Base-by-base conservation (phyloP, 2,329 filamentous ascomycete genomes). In the Thelonectria rubi region DNA sequence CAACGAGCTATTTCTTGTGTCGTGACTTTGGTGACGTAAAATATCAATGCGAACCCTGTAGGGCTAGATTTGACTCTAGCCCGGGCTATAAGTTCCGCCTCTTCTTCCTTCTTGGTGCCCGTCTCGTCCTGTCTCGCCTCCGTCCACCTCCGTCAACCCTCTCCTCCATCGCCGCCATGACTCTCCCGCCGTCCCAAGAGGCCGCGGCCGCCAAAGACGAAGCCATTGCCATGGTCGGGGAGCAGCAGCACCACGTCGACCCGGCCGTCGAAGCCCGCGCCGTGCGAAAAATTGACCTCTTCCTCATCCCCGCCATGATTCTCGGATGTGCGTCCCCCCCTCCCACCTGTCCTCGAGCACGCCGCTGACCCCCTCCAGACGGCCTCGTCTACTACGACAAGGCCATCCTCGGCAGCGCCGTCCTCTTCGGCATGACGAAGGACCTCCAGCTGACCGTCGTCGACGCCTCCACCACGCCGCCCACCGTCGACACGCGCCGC, bases 371-470 rank as follows among this genome's bases (percentile, higher is more conserved):
- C 3, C 87, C 14, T 40, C 18, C 20, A 78, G 76, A 80, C 56
- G 78, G 77, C 45, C 72, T 80, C 21, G 77, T 80, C 3, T 80
- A 80, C 69, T 81, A 80, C 60, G 79, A 80, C 72, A 80, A 89
- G 80, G 90, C 91, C 8, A 93, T 93, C 63, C 80, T 93, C 3
- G 91, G 91, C 17, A 87, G 86, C 21, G 90, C 91, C 0, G 87
- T 84, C 1, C 83, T 93, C 12, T 92, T 93, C 72, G 91, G 91
- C 65, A 92, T 93, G 90, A 92, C 89, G 0, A 78, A 79, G 3
- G 90, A 93, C 71, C 82, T 93, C 3, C 65, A 79, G 1, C 83
- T 93, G 43, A 81, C 81, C 30, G 77, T 90, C 4, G 76, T 84
- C 12, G 75, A 81, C 67, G 42, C 65, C 2, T 69, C 73, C 1